Conservation (phyloP, 2,329 filamentous ascomycete species). For the Cercospora sp. region DNA sequence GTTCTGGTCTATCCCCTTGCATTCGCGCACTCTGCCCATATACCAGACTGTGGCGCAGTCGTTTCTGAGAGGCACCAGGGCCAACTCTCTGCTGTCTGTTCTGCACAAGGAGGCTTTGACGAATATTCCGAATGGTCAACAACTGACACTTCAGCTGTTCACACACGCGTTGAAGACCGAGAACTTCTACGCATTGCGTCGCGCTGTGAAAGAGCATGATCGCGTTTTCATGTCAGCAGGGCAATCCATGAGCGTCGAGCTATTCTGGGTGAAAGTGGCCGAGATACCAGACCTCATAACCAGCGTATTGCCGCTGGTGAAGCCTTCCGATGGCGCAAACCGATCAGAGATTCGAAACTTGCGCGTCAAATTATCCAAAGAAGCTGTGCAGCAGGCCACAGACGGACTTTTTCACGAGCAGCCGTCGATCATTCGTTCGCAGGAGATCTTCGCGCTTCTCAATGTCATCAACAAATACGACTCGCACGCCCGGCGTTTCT, state of each 20-base stretch:
- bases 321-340: neutral
- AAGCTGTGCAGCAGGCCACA: constrained; percentile 6
- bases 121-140: constrained; percentile 24
- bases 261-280: constrained; percentile 16
- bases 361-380: neutral
- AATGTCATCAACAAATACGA: constrained; percentile 1
- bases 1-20: constrained; percentile 30
- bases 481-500: neutral
- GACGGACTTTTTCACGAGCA: neutral
- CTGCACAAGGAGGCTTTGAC: constrained; percentile 34
- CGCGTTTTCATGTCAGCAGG: neutral
- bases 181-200: neutral
- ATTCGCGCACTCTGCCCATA: constrained; percentile 22
- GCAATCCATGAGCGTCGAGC: neutral
- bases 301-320: neutral
- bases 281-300: constrained; percentile 4
- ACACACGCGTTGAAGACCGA: neutral
- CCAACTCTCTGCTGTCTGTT: constrained; percentile 19
- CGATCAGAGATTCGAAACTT: neutral
- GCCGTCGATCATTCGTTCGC: neutral
- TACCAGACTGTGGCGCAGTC: constrained; percentile 28
- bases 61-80: constrained; percentile 22
- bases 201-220: constrained; percentile 1
- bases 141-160: constrained; percentile 14
- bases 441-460: constrained; percentile 1